Evolutionary conservation across 345 rosid species (phyloP).

Genomic region (Dimocarpus longan): DNA sequence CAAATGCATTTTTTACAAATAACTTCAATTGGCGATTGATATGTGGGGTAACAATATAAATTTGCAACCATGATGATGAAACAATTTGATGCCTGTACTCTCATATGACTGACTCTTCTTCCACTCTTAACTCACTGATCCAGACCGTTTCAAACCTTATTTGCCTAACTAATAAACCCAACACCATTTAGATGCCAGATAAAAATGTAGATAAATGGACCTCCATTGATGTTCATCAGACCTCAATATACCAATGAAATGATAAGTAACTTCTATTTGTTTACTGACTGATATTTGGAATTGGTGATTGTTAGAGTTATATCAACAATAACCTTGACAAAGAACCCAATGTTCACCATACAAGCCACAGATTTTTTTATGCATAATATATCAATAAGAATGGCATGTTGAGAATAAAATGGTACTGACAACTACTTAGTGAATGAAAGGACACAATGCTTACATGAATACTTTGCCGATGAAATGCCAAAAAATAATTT

Average conservation of each 20-base stretch:
- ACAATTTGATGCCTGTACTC: not conserved
- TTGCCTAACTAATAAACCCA: not conserved
- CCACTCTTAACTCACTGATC: not conserved
- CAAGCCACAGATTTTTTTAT: not conserved
- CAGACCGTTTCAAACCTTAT: not conserved
- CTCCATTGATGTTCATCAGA: not conserved
- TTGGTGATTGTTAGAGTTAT: not conserved
- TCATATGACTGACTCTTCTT: not conserved
- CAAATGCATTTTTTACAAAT: not conserved
- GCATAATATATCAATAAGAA: constrained; percentile 6
- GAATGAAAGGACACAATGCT: constrained; percentile 37
- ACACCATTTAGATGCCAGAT: not conserved
- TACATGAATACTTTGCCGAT: constrained; percentile 86
- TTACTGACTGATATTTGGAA: not conserved
- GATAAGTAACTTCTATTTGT: not conserved
- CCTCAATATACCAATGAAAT: constrained; percentile 5
- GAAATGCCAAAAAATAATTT: constrained; percentile 81
- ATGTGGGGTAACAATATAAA: not conserved
- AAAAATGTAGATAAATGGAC: not conserved
- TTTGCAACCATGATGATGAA: not conserved
- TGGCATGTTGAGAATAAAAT: not conserved
- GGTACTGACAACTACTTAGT: constrained; percentile 3
- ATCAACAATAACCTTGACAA: not conserved
- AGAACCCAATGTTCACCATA: not conserved
- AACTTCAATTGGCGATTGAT: constrained; percentile 4